Evolutionary conservation across 2,329 filamentous ascomycete genomes (phyloP).

Genomic region (Alternaria burnsii): DNA sequence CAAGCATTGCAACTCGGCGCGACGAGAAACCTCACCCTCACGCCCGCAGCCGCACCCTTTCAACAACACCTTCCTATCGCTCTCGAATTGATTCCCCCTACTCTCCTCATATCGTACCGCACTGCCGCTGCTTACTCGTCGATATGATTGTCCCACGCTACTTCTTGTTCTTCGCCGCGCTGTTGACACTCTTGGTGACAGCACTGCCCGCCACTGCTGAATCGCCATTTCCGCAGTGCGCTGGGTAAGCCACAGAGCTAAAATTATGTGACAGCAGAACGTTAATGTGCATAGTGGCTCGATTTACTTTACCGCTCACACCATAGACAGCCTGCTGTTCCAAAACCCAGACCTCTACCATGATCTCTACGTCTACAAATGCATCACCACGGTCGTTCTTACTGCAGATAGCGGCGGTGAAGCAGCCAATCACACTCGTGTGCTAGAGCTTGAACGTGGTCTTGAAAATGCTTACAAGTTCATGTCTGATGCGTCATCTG

Average conservation of each 20-base stretch:
- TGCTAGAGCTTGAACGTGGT: slow-evolving; percentile 33
- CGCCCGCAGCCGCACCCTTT: not conserved
- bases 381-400: slow-evolving; percentile 36
- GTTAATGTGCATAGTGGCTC: slow-evolving; percentile 31
- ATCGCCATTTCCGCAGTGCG: slow-evolving; percentile 16
- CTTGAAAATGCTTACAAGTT: slow-evolving; percentile 33
- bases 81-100: not conserved
- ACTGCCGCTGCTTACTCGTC: not conserved
- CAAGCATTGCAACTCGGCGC: not conserved
- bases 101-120: not conserved
- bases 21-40: not conserved
- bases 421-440: slow-evolving; percentile 20
- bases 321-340: slow-evolving; percentile 37
- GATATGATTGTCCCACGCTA: slow-evolving; percentile 3
- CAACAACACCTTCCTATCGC: not conserved
- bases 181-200: slow-evolving; percentile 1
- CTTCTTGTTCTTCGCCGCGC: slow-evolving; percentile 1
- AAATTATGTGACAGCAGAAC: too few relatives aligned
- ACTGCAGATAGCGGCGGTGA: slow-evolving; percentile 35
- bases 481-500: slow-evolving; percentile 24
- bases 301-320: slow-evolving; percentile 41
- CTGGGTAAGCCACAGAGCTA: slow-evolving; percentile 6
- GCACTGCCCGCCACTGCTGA: not conserved
- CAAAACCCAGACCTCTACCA: slow-evolving; percentile 42
- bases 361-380: slow-evolving; percentile 40